Percentiles rank a stretch among this genome's conserved stretches.
These are phyloP conservation scores for Pseudogymnoascus destructans DNA, from an alignment of 2,329 filamentous ascomycete genomes.

Conservation along the genomic window DNA sequence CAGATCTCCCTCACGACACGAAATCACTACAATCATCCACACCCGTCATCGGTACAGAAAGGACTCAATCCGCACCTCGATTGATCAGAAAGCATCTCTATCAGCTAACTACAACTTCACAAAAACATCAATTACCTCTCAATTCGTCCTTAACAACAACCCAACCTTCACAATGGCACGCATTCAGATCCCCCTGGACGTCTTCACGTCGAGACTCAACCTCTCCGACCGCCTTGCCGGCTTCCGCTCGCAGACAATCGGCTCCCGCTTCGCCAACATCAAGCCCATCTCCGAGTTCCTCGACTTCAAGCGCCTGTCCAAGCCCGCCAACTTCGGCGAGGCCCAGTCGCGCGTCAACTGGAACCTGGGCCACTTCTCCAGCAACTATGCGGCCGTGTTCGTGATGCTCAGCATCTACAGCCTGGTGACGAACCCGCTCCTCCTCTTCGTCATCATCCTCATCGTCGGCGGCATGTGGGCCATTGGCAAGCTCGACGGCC, in stretches of 20 bases:
- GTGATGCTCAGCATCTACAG: slow-evolving; percentile 94
- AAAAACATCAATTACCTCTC: neutral
- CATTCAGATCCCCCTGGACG: slow-evolving; percentile 86
- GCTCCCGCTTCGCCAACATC: slow-evolving; percentile 80
- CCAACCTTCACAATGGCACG: slow-evolving; percentile 52
- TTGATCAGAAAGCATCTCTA: neutral
- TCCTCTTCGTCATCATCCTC: slow-evolving; percentile 87
- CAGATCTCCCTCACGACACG: neutral
- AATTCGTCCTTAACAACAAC: neutral
- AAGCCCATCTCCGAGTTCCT: slow-evolving; percentile 86
- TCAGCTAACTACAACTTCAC: slow-evolving; percentile 1
- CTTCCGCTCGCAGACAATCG: slow-evolving; percentile 65
- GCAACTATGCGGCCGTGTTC: slow-evolving; percentile 94
- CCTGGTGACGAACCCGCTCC: slow-evolving; percentile 69
- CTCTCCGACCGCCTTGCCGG: slow-evolving; percentile 72
- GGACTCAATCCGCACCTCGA: neutral
- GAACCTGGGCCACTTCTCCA: slow-evolving; percentile 93
- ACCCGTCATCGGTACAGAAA: neutral
- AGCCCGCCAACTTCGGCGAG: slow-evolving; percentile 82
- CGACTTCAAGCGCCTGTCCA: slow-evolving; percentile 89
- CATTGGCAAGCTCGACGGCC: slow-evolving; percentile 79
- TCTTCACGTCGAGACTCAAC: slow-evolving; percentile 82
- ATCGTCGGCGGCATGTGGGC: slow-evolving; percentile 78
- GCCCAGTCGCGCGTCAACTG: slow-evolving; percentile 90
- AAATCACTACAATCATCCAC: neutral